Evolutionary conservation across 192 early-diverging fungal genomes (phyloP), one percentile per base, ranked within the genome.

Genomic region (Podila horticola): DNA sequence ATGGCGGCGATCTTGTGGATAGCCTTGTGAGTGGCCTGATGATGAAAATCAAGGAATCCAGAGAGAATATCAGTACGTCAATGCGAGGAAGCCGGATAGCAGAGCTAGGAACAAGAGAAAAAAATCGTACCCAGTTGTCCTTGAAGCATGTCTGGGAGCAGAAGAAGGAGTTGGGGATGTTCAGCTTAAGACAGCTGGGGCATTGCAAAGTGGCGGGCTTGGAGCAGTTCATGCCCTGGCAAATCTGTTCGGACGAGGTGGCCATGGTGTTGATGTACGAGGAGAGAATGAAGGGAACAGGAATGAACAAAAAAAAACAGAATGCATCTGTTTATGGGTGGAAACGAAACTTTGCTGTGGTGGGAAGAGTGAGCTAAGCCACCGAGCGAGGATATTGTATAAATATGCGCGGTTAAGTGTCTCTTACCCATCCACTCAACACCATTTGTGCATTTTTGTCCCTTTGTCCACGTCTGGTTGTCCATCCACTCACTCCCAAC

Each of bases 141-240:
- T 88, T 90, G 84, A 96, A 96, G 65, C 94, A 95, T n/a, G 83
- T 84, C 77, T 94, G 94, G 30, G 92, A 90, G 81, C 94, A 96
- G 62, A 94, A 96, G 77, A 84, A 92, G 11, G 93, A 91, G n/a
- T 83, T 88, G 7, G 72, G 68, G 19, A 96, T 84, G 41, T 73
- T 82, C 28, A 89, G 84, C 71, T 95, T 94, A 36, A 92, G 62
- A 74, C 94, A 96, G 6, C 89, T 94, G n/a, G 94, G 94, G 76
- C 94, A 96, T 63, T 94, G 93, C 57, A 94, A 82, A 28, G 84
- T 76, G 0, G 94, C 94, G 9, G 86, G 73, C 70, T 95, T 91
- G 58, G 64, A 84, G 79, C 94, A 95, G 48, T 86, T 90, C 15
- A 64, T 41, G 29, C 84, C 79, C 64, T 77, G 79, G 70, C 84